Conservation (phyloP, 1,284 basidiomycete species). For the Malassezia globosa region DNA sequence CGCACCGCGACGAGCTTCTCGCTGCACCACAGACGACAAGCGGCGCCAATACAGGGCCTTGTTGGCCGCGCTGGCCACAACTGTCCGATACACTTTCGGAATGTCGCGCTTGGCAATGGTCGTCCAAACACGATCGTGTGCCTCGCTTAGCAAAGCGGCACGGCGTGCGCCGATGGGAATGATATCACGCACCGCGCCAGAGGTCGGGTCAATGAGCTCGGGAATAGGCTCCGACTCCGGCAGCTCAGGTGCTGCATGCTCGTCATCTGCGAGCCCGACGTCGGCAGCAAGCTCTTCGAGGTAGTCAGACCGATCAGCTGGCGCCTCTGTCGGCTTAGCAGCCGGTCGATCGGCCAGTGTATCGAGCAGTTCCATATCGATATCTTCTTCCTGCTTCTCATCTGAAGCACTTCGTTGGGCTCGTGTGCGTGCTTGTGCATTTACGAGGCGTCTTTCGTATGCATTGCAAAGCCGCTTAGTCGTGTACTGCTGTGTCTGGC, state of each 20-base stretch:
- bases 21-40: constrained; percentile 63
- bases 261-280: constrained; percentile 13
- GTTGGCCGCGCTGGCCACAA: constrained; percentile 37
- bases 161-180: constrained; percentile 34
- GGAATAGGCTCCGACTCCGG: constrained; percentile 19
- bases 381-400: constrained; percentile 29
- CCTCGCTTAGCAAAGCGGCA: constrained; percentile 38
- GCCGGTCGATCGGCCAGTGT: constrained; percentile 24
- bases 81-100: constrained; percentile 44
- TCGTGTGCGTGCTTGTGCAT: constrained; percentile 18
- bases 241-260: constrained; percentile 14
- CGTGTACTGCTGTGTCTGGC: constrained; percentile 23
- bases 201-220: constrained; percentile 16
- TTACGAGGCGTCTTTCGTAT: constrained; percentile 33
- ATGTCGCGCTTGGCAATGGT: constrained; percentile 44
- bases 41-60: constrained; percentile 59
- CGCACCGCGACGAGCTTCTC: constrained; percentile 69
- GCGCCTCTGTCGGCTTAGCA: not conserved
- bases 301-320: constrained; percentile 6
- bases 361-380: constrained; percentile 39
- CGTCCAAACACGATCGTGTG: constrained; percentile 44
- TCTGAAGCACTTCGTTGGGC: constrained; percentile 3
- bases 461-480: constrained; percentile 26
- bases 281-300: constrained; percentile 24
- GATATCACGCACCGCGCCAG: constrained; percentile 22